These are phyloP conservation scores for Phaseolus lunatus DNA, from an alignment of 306 rosid genomes.

Conservation along the genomic window DNA sequence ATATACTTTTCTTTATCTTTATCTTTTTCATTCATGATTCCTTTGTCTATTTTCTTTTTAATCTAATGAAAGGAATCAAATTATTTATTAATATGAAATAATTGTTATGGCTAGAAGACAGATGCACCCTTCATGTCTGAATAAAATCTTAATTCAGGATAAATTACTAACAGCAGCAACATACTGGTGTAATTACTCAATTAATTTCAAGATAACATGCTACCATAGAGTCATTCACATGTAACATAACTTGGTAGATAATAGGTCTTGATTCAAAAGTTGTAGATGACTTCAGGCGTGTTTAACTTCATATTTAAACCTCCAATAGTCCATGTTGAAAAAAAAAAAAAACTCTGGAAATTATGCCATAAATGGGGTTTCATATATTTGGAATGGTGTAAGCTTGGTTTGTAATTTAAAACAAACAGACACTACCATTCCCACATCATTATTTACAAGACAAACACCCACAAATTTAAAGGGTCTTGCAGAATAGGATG, in stretches of 20 bases:
- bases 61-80: constrained; percentile 1
- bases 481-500: not conserved
- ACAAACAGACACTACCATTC: not conserved
- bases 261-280: not conserved
- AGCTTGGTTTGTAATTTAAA: not conserved
- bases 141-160: constrained; percentile 30
- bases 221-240: constrained; percentile 10
- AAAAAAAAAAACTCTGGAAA: not conserved
- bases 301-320: not conserved
- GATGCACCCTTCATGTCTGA: constrained; percentile 3
- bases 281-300: not conserved
- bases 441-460: not conserved
- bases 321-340: not conserved
- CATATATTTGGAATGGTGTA: not conserved
- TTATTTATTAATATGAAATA: not conserved
- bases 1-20: not conserved
- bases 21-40: constrained; percentile 5
- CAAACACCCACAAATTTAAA: not conserved
- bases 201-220: constrained; percentile 12
- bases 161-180: not conserved
- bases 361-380: not conserved
- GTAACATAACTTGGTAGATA: not conserved
- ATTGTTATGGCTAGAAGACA: constrained; percentile 20
- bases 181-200: constrained; percentile 9
- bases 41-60: not conserved